Evolutionary conservation across 495 filamentous ascomycete genomes (phyloP).

Genomic region (Pyrenopolyporus hunteri): DNA sequence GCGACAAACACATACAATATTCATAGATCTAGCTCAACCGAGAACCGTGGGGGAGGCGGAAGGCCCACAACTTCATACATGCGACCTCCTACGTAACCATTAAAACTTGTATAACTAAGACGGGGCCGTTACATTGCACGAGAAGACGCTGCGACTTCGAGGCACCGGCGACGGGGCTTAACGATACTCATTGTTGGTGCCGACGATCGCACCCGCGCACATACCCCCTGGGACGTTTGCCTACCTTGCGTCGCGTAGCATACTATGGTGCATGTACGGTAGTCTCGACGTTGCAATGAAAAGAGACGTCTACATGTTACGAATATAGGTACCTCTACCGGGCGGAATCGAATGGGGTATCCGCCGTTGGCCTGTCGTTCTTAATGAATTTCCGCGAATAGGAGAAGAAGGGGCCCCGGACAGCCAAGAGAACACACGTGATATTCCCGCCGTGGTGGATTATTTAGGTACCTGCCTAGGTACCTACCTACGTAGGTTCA

Average conservation of each 20-base stretch:
- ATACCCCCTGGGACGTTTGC: too few relatives aligned
- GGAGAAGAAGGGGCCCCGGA: slow-evolving; percentile 12
- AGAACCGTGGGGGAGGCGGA: neutral
- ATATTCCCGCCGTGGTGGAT: slow-evolving; percentile 28
- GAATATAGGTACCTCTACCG: neutral
- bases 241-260: too few relatives aligned
- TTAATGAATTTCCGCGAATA: slow-evolving; percentile 16
- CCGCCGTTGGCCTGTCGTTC: slow-evolving; percentile 26
- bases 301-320: slow-evolving; percentile 1
- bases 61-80: neutral
- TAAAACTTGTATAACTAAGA: slow-evolving; percentile 28
- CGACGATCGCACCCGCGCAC: neutral
- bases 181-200: neutral
- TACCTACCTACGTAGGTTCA: neutral
- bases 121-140: slow-evolving; percentile 14
- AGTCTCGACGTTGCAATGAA: slow-evolving; percentile 16
- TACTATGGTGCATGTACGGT: neutral
- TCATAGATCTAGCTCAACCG: neutral
- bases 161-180: neutral
- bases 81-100: slow-evolving; percentile 8
- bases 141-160: slow-evolving; percentile 7
- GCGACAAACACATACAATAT: neutral
- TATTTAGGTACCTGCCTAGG: too few relatives aligned
- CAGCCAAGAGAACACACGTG: slow-evolving; percentile 32
- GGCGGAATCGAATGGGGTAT: too few relatives aligned